Evolutionary conservation across 331 rosid genomes (phyloP).

Genomic region (Malus hybrid): DNA sequence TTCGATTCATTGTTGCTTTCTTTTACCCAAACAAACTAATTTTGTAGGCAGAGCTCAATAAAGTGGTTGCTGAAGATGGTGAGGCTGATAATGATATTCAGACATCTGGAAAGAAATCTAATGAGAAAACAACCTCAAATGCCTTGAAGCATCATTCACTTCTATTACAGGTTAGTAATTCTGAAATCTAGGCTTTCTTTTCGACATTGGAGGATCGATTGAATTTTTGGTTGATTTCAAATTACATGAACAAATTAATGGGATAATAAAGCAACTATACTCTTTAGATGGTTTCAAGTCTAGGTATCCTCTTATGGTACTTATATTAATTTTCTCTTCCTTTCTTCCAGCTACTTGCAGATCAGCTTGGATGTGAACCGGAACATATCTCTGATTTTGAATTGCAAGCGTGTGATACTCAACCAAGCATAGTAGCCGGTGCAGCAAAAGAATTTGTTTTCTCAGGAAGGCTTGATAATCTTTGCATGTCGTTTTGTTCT

Average conservation of each 20-base stretch:
- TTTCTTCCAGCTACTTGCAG: slow-evolving; percentile 60
- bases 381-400: slow-evolving; percentile 81
- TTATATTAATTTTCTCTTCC: slow-evolving; percentile 7
- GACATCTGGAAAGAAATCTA: slow-evolving; percentile 20
- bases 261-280: neutral
- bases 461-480: slow-evolving; percentile 95
- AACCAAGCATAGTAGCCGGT: slow-evolving; percentile 77
- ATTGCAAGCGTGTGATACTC: slow-evolving; percentile 92
- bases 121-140: slow-evolving; percentile 25
- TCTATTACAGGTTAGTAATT: slow-evolving; percentile 59
- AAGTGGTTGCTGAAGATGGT: slow-evolving; percentile 46
- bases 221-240: neutral
- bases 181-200: slow-evolving; percentile 1
- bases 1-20: neutral
- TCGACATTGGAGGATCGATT: neutral
- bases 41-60: slow-evolving; percentile 70
- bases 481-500: slow-evolving; percentile 87
- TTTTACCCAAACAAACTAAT: slow-evolving; percentile 5
- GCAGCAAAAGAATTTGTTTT: slow-evolving; percentile 72
- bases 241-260: neutral
- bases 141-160: slow-evolving; percentile 70
- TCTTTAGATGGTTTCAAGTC: neutral
- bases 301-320: slow-evolving; percentile 7
- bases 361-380: slow-evolving; percentile 64
- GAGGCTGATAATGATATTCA: slow-evolving; percentile 26